Evolutionary conservation across 2,329 filamentous ascomycete genomes (phyloP), one percentile per base, ranked within the genome.

Genomic region (Sarocladium brachiariae): DNA sequence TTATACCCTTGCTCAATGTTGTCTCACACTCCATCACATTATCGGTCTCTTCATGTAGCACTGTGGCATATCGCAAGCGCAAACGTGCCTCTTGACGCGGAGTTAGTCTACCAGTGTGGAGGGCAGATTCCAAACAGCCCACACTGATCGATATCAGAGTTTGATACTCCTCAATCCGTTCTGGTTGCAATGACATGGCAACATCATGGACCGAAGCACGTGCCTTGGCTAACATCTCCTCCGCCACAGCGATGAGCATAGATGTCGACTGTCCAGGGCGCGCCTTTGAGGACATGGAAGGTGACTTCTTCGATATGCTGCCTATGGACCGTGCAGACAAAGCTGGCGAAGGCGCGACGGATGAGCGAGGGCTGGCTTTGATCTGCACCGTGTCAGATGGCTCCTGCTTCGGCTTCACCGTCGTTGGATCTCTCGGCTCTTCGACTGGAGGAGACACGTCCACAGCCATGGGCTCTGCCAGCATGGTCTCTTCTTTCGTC

Each of bases 21-120:
- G 82, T 85, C 64, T 91, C 87, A 1, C 85, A 84, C 57, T 88
- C 82, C 69, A 81, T 82, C 10, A 82, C 70, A 55, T 90, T 90
- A 30, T 87, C 84, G 2, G 87, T 91, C 67, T 92, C 87, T 55
- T 89, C 83, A 33, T 82, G 77, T 21, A 92, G 65, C 6, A 91
- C 70, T 30, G 78, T 81, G 2, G 86, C 86, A 65, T 90, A 89
- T 59, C 84, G 77, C 37, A 91, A 65, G 24, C 84, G 78, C 49
- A 89, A 69, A 51, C 78, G 78, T 9, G 85, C 87, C 63, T 91
- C 87, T 41, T 81, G 71, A 14, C 84, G 77, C 3, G 87, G 84
- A 18, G 76, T 68, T 16, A 87, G 67, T 52, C 76, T 75, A 38
- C 72, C 73, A 47, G 77, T 81, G 53, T 81, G 81, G 53, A 91